Base-by-base conservation (phyloP, 495 filamentous ascomycete species). In the Aspergillus coremiiformis region DNA sequence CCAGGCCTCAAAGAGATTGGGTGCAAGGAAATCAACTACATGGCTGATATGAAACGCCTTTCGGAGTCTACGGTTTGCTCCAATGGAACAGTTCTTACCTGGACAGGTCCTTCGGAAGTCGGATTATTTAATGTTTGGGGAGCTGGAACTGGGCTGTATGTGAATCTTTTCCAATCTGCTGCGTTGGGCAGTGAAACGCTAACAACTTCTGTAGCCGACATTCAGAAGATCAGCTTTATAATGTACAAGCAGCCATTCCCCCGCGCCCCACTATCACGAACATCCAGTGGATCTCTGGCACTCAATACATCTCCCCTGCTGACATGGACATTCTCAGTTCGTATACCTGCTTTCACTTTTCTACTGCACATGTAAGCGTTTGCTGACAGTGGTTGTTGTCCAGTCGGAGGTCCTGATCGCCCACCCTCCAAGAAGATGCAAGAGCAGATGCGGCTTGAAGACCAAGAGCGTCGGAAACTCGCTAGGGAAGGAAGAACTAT, bases 201-300 rank as follows among this genome's bases (percentile, higher is more conserved):
- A 53, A 78, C 32, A 17, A 20, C 32, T 11, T 21, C 17, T 29
- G 49, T 43, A 80, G 77, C 50, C 65, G 63, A 30, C 67, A 60
- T 22, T 79, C 80, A 5, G 74, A 80, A 35, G 93, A 97, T 63
- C 82, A 72, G 23, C 74, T 97, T 3, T 83, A 85, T 68, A 95
- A 96, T 54, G 80, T 85, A 4, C 72, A 84, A 53, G 79, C 84
- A 12, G 59, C 77, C 12, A 74, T 85, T 14, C 93, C 92, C 3
- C 76, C 87, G 12, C 79, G 93, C 26, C 94, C 93, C n/a, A 95
- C 91, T 1, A 98, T 98, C 42, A 91, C 87, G 8, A 96, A 93
- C 56, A 63, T 98, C 19, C 89, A 96, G 66, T 98, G 93, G 93
- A 89, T 98, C 33, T 84, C 90, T 0, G 94, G 93, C 1, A 96